Conservation (phyloP, 2,329 filamentous ascomycete genomes). For the Pezicula carpinea region DNA sequence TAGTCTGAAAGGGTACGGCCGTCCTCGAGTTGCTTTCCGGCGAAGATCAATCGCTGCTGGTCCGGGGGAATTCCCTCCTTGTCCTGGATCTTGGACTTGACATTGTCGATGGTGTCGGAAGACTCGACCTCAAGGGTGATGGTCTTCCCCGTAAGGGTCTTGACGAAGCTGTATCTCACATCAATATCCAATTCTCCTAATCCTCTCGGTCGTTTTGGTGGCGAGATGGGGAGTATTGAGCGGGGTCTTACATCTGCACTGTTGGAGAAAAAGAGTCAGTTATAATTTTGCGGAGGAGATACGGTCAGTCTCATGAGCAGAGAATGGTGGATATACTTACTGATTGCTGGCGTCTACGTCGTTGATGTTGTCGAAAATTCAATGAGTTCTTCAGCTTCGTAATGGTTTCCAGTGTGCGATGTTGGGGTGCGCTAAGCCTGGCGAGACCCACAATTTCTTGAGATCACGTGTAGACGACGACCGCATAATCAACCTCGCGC, state of each 20-base stretch:
- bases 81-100: conserved; percentile 99
- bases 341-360: conserved; percentile 39
- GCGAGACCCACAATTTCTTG: too few relatives aligned
- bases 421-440: too few relatives aligned
- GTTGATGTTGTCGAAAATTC: conserved; percentile 13
- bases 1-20: conserved; percentile 95
- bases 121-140: conserved; percentile 99
- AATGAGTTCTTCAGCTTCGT: too few relatives aligned
- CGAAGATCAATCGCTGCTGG: conserved; percentile 98
- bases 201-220: conserved; percentile 14
- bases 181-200: conserved; percentile 15
- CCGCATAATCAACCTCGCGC: too few relatives aligned
- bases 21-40: conserved; percentile 98
- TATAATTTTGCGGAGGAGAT: conserved; percentile 18
- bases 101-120: conserved; percentile 99
- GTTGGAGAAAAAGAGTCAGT: conserved; percentile 40
- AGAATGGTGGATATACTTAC: conserved; percentile 39
- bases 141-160: conserved; percentile 99
- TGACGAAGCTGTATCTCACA: conserved; percentile 76
- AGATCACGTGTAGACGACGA: too few relatives aligned
- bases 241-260: conserved; percentile 83
- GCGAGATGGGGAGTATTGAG: conserved; percentile 21
- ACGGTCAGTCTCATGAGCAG: background rate
- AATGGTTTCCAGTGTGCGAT: too few relatives aligned
- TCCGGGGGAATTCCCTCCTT: conserved; percentile 98